Conservation (phyloP, 2,329 filamentous ascomycete genomes). For the Rutstroemia sp. region DNA sequence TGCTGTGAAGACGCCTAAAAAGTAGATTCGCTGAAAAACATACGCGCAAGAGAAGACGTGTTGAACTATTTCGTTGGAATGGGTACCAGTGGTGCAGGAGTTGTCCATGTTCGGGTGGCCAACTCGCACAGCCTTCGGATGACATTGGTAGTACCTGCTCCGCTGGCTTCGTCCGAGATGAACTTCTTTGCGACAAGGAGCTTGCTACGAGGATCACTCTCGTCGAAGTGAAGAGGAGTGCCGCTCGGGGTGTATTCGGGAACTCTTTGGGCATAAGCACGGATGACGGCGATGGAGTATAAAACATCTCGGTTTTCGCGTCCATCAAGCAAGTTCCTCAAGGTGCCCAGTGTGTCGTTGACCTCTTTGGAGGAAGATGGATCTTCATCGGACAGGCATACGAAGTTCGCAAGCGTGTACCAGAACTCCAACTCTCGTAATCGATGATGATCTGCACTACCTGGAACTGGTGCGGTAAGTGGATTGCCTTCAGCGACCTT, state of each 20-base stretch:
- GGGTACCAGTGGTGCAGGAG: constrained; percentile 6
- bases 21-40: constrained; percentile 4
- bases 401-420: constrained; percentile 67
- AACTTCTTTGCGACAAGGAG: constrained; percentile 64
- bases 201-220: constrained; percentile 58
- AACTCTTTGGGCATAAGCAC: constrained; percentile 63
- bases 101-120: constrained; percentile 41
- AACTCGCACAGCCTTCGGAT: constrained; percentile 64
- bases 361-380: constrained; percentile 48
- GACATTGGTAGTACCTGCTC: constrained; percentile 67
- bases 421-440: constrained; percentile 72
- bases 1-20: constrained; percentile 5
- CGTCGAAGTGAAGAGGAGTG: constrained; percentile 53
- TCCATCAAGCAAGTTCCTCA: constrained; percentile 67
- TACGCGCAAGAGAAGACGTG: neutral
- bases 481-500: constrained; percentile 54
- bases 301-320: constrained; percentile 85
- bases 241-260: constrained; percentile 50
- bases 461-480: constrained; percentile 43
- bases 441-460: constrained; percentile 45
- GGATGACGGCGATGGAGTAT: constrained; percentile 77
- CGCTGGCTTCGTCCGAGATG: constrained; percentile 55
- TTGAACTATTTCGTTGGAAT: constrained; percentile 4
- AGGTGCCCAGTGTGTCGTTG: constrained; percentile 55
- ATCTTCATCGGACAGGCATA: constrained; percentile 57